These are phyloP conservation scores for Populus hybrid DNA, from an alignment of 441 rosid genomes.

Conservation along the genomic window DNA sequence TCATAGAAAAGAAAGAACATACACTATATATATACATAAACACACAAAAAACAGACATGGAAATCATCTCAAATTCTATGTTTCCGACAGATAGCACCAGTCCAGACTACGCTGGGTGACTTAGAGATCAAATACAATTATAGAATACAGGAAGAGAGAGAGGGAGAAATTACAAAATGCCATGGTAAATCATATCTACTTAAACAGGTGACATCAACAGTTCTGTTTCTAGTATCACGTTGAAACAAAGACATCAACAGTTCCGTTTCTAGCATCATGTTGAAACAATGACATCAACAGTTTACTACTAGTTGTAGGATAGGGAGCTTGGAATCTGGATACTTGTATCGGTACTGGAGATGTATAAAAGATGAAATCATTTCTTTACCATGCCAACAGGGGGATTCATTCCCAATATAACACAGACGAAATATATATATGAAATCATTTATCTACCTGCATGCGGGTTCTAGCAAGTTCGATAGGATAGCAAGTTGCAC, in stretches of 20 bases:
- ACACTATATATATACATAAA: not conserved
- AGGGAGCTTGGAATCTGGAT: not conserved
- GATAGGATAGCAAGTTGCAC: constrained; percentile 87
- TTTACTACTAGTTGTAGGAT: not conserved
- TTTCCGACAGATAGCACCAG: not conserved
- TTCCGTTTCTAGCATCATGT: not conserved
- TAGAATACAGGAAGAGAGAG: not conserved
- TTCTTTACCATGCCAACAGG: not conserved
- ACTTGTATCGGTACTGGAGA: not conserved
- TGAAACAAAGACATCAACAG: not conserved
- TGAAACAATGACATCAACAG: not conserved
- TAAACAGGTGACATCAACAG: not conserved
- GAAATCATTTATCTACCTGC: constrained; percentile 54
- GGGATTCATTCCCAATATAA: not conserved
- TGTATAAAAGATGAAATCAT: not conserved
- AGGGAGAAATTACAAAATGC: not conserved
- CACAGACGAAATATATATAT: not conserved
- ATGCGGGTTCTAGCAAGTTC: constrained; percentile 98
- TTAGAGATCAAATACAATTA: not conserved
- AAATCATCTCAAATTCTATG: not conserved
- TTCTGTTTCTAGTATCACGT: not conserved
- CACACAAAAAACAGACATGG: no score
- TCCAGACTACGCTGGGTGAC: not conserved
- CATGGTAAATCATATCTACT: not conserved
- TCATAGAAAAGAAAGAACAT: not conserved